A percentile compares a stretch with the other conserved stretches of the same genome.
phyloP scores from a whole-genome alignment of 2,329 filamentous ascomycete species.

The Didymella exigua region DNA sequence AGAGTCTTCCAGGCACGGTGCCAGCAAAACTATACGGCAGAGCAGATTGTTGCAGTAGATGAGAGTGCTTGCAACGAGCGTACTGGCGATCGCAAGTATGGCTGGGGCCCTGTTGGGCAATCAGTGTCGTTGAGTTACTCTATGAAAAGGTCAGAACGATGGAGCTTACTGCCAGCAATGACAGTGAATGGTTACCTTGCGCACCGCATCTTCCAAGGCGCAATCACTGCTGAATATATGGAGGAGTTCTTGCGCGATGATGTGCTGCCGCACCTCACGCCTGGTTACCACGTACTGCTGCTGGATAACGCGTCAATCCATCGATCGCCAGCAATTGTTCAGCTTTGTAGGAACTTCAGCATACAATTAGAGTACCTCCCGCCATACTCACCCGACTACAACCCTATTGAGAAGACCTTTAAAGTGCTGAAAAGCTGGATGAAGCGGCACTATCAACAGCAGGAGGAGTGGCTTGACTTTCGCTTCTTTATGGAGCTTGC shows the following conservation, averaged over 20 bases:
- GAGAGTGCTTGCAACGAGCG: slow-evolving; percentile 19
- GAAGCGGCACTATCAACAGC: neutral
- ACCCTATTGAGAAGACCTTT: slow-evolving; percentile 18
- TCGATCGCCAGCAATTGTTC: neutral
- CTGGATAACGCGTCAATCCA: neutral
- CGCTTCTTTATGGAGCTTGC: neutral
- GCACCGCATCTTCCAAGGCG: neutral
- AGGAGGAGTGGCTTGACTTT: neutral
- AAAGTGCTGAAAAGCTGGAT: slow-evolving; percentile 16
- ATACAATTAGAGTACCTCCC: slow-evolving; percentile 14
- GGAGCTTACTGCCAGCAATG: neutral
- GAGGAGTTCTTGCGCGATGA: slow-evolving; percentile 1
- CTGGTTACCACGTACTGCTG: neutral
- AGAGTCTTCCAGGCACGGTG: slow-evolving; percentile 2
- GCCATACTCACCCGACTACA: slow-evolving; percentile 19
- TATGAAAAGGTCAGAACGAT: neutral
- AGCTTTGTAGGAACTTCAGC: slow-evolving; percentile 1
- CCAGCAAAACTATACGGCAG: slow-evolving; percentile 11
- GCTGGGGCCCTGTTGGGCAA: slow-evolving; percentile 3
- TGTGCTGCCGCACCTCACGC: neutral
- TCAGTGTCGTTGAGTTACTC: neutral
- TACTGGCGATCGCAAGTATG: slow-evolving; percentile 19
- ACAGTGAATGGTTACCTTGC: neutral
- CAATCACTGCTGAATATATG: slow-evolving; percentile 5
- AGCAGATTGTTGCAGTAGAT: slow-evolving; percentile 17